Evolutionary conservation across 176 grass and related monocot genomes (phyloP), one percentile per base, ranked within the genome.

Genomic region (Miscanthus lutarioriparius): DNA sequence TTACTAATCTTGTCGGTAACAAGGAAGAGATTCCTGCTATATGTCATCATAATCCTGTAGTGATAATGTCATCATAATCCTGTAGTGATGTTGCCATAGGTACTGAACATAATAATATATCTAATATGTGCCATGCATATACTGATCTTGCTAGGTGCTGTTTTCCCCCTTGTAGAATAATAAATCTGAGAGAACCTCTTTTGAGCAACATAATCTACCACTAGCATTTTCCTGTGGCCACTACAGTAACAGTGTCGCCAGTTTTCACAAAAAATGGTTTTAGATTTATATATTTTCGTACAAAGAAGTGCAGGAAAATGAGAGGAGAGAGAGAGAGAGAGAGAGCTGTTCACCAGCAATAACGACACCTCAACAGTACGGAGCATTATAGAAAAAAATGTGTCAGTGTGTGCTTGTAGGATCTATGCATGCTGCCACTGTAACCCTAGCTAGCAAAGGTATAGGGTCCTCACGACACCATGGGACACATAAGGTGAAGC

Each of bases 401-500:
- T 63, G 59, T 5, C 54, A 54, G 49, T 10, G 22, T 10, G 28
- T 87, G 28, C 16, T 15, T 28, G 43, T 72, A 73, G 27, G 22
- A 78, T 75, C 48, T 20, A 33, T 36, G 28, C 35, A 76, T 76
- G 79, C n/a, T 67, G 38, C 65, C 43, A 56, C 67, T 20, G 6
- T 43, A 72, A 44, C 32, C 56, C 77, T 62, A 81, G 47, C 28
- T 75, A 80, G 38, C 44, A 62, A 45, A 17, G 36, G n/a, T 44
- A 32, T 30, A 30, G 5, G 22, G 4, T 14, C 9, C n/a, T 70
- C 30, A 86, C 78, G 87, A 85, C 87, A 89, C 64, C 47, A 43
- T 88, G 75, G 75, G 36, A 80, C 70, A 69, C 81, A 89, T 80
- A 73, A 73, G 67, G 56, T 78, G 13, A 63, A 65, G 27, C 83